These are phyloP conservation scores for Drosera capensis DNA, from an alignment of 148 eudicot genomes.

Conservation along the genomic window DNA sequence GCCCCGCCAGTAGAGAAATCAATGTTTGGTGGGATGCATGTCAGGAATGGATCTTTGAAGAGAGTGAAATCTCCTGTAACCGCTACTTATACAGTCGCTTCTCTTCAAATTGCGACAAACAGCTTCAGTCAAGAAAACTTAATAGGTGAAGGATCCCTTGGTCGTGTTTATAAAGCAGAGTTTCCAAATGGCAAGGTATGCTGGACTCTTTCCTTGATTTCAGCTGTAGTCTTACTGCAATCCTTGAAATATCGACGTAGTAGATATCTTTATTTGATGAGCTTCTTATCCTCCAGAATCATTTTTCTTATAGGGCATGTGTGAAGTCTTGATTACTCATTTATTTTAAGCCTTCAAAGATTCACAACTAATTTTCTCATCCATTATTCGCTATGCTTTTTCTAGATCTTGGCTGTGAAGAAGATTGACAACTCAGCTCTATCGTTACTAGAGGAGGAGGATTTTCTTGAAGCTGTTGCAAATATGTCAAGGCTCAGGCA, in stretches of 20 bases:
- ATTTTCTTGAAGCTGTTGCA: slow-evolving; percentile 90
- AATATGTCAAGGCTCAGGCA: slow-evolving; percentile 94
- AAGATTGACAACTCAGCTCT: slow-evolving; percentile 90
- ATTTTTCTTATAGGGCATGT: no score
- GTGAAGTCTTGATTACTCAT: no score
- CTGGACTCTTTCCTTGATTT: background rate
- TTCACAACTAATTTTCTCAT: background rate
- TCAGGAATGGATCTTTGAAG: slow-evolving; percentile 64
- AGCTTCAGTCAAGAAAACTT: slow-evolving; percentile 93
- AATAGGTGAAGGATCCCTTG: slow-evolving; percentile 94
- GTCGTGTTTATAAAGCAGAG: slow-evolving; percentile 94
- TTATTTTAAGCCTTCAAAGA: no score
- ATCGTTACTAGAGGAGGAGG: slow-evolving; percentile 90
- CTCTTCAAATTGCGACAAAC: slow-evolving; percentile 86
- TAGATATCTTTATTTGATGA: background rate
- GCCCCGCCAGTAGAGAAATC: slow-evolving; percentile 55
- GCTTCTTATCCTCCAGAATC: background rate
- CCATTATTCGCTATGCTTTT: slow-evolving; percentile 9
- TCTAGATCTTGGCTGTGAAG: slow-evolving; percentile 70
- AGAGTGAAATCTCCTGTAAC: slow-evolving; percentile 70
- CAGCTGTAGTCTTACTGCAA: background rate
- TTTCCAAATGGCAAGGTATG: slow-evolving; percentile 88
- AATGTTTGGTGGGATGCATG: slow-evolving; percentile 40
- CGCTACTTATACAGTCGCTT: slow-evolving; percentile 80
- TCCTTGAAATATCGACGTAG: background rate